Base-by-base conservation (phyloP, 176 grass and related monocot species). In the Echinochloa phyllopogon region DNA sequence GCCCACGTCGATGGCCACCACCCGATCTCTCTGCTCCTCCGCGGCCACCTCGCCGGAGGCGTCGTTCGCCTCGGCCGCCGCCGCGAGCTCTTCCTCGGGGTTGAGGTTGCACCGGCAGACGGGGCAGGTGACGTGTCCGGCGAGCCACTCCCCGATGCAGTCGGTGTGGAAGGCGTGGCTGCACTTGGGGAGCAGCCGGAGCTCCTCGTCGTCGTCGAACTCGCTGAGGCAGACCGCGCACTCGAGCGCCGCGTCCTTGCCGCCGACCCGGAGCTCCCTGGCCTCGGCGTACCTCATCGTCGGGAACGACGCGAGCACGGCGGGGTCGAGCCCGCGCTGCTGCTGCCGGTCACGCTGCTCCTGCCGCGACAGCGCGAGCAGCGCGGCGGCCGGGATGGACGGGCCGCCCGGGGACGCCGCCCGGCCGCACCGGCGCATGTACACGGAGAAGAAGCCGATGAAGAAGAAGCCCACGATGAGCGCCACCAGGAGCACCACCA, bases 131-230 rank as follows among this genome's bases (percentile, higher is more conserved):
- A 88, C 93, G 77, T 94, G 93, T 3, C 73, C 74, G 10, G 90
- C 84, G 66, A 96, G 91, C 94, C 94, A 96, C 87, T 89, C 91
- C 0, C 93, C 90, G 76, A 97, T 97, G 69, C 95, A 98, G 72
- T 93, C 90, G 6, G 87, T 64, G 83, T 98, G 95, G 85, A 98
- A 95, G 0, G 86, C 91, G 75, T 98, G 95, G 90, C 52, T 87
- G 51, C 95, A 98, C 75, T 62, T 79, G 12, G 95, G 88, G 6
- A 98, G 86, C 18, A 98, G 65, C 3, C 87, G 86, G 25, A 97
- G 90, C 61, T 72, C 85, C 76, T 97, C 95, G 2, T 89, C 88
- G 33, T 89, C 95, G 40, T 76, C 86, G 61, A 97, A 97, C 83
- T 94, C 92, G 80, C 95, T 86, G 83, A 94, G 88, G 69, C 95